A percentile compares a stretch with the other conserved stretches of the same genome.
Conservation (phyloP, 2,329 filamentous ascomycete species). For the Lachnum nothofagi region DNA sequence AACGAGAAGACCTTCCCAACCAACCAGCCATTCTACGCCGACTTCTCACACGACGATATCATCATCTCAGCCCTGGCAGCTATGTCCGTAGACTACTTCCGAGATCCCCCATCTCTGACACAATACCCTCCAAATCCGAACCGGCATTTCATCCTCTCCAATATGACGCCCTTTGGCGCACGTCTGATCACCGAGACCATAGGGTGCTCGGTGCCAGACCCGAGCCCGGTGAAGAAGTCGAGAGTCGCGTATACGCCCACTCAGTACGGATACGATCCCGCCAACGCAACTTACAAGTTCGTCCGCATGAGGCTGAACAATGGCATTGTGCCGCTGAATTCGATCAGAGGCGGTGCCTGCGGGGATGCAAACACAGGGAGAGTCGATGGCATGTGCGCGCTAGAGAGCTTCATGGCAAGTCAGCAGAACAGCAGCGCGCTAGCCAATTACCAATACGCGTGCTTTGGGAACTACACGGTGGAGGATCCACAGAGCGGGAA, state of each 20-base stretch:
- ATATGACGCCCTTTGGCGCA: conserved; percentile 51
- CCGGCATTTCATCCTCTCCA: conserved; percentile 44
- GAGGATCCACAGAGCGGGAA: conserved; percentile 33
- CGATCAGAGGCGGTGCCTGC: conserved; percentile 44
- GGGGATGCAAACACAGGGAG: conserved; percentile 31
- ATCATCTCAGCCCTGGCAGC: conserved; percentile 62
- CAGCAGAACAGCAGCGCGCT: conserved; percentile 36
- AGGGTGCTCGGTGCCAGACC: conserved; percentile 41
- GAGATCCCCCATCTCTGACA: conserved; percentile 40
- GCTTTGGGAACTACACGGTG: conserved; percentile 45
- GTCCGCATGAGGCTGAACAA: conserved; percentile 46
- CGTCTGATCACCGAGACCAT: conserved; percentile 52
- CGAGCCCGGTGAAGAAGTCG: conserved; percentile 37
- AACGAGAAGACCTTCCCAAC: conserved; percentile 68
- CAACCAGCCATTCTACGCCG: conserved; percentile 63
- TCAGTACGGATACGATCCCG: conserved; percentile 43
- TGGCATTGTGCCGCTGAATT: conserved; percentile 43
- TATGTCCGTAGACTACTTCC: conserved; percentile 51
- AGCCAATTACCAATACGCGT: conserved; percentile 44
- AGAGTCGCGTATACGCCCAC: conserved; percentile 38
- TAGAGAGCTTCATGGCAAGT: conserved; percentile 39
- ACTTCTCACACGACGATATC: conserved; percentile 86
- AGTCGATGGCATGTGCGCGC: conserved; percentile 42
- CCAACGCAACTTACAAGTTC: conserved; percentile 42
- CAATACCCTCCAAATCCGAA: conserved; percentile 40